Conservation (phyloP, 140 eudicot genomes). For the Cichorium intybus region DNA sequence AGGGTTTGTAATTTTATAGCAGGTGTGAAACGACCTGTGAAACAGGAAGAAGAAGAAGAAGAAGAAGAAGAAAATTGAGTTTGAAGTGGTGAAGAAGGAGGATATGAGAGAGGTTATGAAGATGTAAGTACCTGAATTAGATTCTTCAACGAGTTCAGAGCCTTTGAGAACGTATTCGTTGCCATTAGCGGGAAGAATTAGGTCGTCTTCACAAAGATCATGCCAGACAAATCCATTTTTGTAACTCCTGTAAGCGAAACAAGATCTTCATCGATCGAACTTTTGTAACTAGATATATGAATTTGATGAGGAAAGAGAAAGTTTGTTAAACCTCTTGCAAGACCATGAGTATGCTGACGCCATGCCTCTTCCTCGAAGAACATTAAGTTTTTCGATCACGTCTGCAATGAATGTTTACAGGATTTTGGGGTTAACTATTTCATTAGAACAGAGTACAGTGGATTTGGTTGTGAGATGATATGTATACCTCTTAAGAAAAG, state of each 20-base stretch:
- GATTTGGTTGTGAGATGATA: not conserved
- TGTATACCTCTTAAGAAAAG: slow-evolving; percentile 75
- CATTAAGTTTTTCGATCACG: slow-evolving; percentile 91
- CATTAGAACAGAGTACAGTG: slow-evolving; percentile 1
- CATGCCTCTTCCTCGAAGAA: slow-evolving; percentile 89
- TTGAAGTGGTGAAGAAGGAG: not conserved
- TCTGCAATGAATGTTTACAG: slow-evolving; percentile 38
- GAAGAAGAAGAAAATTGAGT: too few species aligned
- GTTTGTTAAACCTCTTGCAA: slow-evolving; percentile 71
- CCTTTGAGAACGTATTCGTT: slow-evolving; percentile 86
- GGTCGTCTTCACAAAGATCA: slow-evolving; percentile 88
- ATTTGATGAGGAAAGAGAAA: not conserved
- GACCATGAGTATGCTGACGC: slow-evolving; percentile 97
- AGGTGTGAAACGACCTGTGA: slow-evolving; percentile 56
- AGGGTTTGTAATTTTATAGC: slow-evolving; percentile 46
- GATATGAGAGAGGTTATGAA: not conserved
- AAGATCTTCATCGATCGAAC: slow-evolving; percentile 2
- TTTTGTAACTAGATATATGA: not conserved
- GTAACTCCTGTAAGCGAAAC: slow-evolving; percentile 60
- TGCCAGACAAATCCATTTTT: slow-evolving; percentile 97
- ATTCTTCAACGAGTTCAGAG: slow-evolving; percentile 71
- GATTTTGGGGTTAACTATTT: not conserved
- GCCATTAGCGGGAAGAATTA: slow-evolving; percentile 89
- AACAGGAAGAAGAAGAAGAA: not conserved
- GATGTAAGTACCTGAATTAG: slow-evolving; percentile 50